Percentiles rank a stretch among this genome's conserved stretches.
phyloP scores from a whole-genome alignment of 495 filamentous ascomycete genomes.

The Monascus purpureus region DNA sequence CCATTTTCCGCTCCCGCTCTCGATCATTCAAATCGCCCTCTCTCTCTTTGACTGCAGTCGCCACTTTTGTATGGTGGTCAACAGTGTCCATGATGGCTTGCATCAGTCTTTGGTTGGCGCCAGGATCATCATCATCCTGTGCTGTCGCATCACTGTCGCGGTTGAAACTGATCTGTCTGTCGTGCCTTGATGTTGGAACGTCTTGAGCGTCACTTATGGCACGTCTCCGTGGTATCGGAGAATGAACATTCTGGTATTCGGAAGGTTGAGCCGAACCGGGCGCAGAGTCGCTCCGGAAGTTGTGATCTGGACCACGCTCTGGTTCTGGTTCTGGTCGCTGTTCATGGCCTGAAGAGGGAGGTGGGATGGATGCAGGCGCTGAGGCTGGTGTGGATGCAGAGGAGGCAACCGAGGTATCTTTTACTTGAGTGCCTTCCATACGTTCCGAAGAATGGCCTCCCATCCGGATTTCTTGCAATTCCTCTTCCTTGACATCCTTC shows the following conservation, averaged over 20 bases:
- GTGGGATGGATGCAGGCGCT: neutral
- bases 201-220: slow-evolving; percentile 29
- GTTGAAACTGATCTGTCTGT: slow-evolving; percentile 9
- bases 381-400: neutral
- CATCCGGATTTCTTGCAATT: slow-evolving; percentile 32
- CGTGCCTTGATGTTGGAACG: slow-evolving; percentile 8
- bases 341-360: neutral
- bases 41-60: slow-evolving; percentile 20
- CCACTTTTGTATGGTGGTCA: slow-evolving; percentile 25
- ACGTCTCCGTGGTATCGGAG: slow-evolving; percentile 21
- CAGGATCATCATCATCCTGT: slow-evolving; percentile 28
- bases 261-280: slow-evolving; percentile 11
- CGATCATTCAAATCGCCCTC: slow-evolving; percentile 10
- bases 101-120: slow-evolving; percentile 32
- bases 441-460: slow-evolving; percentile 7
- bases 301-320: slow-evolving; percentile 3
- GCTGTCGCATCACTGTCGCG: slow-evolving; percentile 3
- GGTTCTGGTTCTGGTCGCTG: neutral
- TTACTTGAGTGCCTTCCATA: slow-evolving; percentile 8
- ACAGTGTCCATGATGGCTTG: slow-evolving; percentile 34
- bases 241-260: slow-evolving; percentile 4
- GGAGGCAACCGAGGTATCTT: neutral
- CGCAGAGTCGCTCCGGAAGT: slow-evolving; percentile 21
- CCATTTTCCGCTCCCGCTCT: slow-evolving; percentile 6
- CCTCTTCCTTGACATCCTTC: slow-evolving; percentile 60